These are phyloP conservation scores for Lactuca saligna DNA, from an alignment of 129 eudicot genomes.

Conservation along the genomic window DNA sequence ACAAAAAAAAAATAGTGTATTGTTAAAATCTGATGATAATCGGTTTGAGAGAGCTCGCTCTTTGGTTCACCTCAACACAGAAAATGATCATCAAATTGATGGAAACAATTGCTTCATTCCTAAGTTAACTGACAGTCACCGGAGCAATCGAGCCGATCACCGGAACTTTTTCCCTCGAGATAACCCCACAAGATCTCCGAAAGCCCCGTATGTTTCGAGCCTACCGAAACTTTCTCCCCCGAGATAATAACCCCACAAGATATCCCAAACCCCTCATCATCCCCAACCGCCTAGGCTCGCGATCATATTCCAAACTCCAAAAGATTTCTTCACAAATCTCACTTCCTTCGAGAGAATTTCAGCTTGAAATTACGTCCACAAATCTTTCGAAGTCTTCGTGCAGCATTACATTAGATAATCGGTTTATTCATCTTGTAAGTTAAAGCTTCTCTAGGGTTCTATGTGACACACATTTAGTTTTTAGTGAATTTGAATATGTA, in stretches of 20 bases:
- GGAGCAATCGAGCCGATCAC: not conserved
- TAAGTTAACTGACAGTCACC: not conserved
- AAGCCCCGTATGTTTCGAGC: not conserved
- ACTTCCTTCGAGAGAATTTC: not conserved
- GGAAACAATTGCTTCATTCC: slow-evolving; percentile 2
- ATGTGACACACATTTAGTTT: not conserved
- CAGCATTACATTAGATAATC: slow-evolving; percentile 5
- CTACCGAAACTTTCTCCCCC: not conserved
- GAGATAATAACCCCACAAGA: slow-evolving; percentile 2
- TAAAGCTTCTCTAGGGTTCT: slow-evolving; percentile 22
- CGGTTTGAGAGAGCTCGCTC: not conserved
- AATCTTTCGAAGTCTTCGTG: not conserved
- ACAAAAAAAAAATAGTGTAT: too few relatives aligned
- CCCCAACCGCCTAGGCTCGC: slow-evolving; percentile 19
- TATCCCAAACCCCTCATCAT: slow-evolving; percentile 19
- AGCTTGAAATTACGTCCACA: slow-evolving; percentile 6
- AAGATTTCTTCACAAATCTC: not conserved
- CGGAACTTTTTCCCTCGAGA: slow-evolving; percentile 8
- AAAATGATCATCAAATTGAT: not conserved
- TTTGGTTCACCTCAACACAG: not conserved
- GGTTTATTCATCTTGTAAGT: slow-evolving; percentile 19
- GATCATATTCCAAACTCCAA: slow-evolving; percentile 11
- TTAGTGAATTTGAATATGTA: slow-evolving; percentile 13
- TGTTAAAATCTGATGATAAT: too few relatives aligned
- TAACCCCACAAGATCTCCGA: slow-evolving; percentile 5